Evolutionary conservation across 495 filamentous ascomycete genomes (phyloP).

Genomic region (Patellaria atrata): DNA sequence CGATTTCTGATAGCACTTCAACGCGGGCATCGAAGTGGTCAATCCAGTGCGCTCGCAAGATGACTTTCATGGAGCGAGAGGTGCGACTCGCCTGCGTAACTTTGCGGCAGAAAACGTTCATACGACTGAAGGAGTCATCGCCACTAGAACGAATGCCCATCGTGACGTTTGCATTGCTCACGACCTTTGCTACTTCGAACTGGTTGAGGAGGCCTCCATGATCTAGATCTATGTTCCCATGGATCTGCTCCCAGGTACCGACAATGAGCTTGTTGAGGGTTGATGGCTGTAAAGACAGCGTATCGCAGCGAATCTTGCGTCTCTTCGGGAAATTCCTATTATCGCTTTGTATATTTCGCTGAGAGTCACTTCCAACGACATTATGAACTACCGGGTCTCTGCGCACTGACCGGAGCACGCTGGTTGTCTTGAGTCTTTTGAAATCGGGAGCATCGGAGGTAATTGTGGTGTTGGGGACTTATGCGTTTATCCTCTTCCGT

Average conservation of each 20-base stretch:
- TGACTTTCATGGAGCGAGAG: conserved; percentile 17
- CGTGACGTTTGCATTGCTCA: no score
- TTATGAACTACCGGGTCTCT: no score
- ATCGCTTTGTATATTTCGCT: conserved; percentile 1
- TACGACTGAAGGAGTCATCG: conserved; percentile 3
- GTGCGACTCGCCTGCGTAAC: conserved; percentile 16
- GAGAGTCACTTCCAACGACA: conserved; percentile 2
- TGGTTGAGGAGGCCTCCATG: conserved; percentile 13
- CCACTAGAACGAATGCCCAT: conserved; percentile 9
- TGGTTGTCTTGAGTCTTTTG: no score
- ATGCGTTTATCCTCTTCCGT: no score
- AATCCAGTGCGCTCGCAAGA: conserved; percentile 19
- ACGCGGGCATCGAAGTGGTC: conserved; percentile 19
- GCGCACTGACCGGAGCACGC: no score
- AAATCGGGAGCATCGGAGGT: no score
- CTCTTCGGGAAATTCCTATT: conserved; percentile 2
- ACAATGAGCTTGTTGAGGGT: conserved; percentile 18
- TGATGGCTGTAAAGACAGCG: conserved; percentile 15
- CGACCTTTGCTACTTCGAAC: no score
- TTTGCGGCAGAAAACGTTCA: conserved; percentile 18
- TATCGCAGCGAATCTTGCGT: conserved; percentile 8
- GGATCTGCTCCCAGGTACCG: conserved; percentile 20
- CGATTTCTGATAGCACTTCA: conserved; percentile 3
- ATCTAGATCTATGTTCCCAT: conserved; percentile 13
- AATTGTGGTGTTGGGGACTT: no score